Evolutionary conservation across 1,139 yeast genomes (phyloP).

Genomic region (Blastobotrys illinoisensis): DNA sequence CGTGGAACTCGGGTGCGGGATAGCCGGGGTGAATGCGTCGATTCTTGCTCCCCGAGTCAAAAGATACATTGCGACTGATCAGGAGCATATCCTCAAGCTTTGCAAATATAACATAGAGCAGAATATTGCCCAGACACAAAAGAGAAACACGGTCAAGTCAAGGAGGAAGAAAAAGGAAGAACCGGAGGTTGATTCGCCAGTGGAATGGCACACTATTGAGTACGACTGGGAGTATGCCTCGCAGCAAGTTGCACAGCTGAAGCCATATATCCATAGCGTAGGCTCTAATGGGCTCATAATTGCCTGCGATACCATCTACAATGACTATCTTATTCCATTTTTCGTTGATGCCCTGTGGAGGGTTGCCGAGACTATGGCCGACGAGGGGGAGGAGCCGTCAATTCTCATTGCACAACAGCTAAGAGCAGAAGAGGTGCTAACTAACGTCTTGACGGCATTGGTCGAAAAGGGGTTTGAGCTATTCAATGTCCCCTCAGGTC

Average conservation of each 20-base stretch:
- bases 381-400: constrained; percentile 3
- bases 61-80: constrained; percentile 58
- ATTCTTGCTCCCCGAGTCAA: constrained; percentile 38
- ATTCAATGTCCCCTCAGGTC: constrained; percentile 30
- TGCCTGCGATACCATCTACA: constrained; percentile 69
- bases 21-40: constrained; percentile 50
- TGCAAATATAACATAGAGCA: constrained; percentile 41
- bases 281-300: constrained; percentile 36
- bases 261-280: constrained; percentile 5
- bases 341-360: constrained; percentile 42
- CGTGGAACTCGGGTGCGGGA: constrained; percentile 65
- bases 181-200: background rate
- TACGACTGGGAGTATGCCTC: constrained; percentile 62
- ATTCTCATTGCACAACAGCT: constrained; percentile 51
- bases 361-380: constrained; percentile 30
- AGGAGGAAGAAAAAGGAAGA: constrained; percentile 5
- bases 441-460: constrained; percentile 39
- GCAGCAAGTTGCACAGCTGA: constrained; percentile 13
- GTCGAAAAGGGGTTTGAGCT: constrained; percentile 43
- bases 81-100: constrained; percentile 49
- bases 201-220: constrained; percentile 41
- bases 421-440: constrained; percentile 49
- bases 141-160: background rate
- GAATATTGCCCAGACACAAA: constrained; percentile 27
- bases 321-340: constrained; percentile 52